A percentile compares a stretch with the other conserved stretches of the same genome.
Evolutionary conservation across 345 rosid genomes (phyloP).

Genomic region (Pistacia vera): DNA sequence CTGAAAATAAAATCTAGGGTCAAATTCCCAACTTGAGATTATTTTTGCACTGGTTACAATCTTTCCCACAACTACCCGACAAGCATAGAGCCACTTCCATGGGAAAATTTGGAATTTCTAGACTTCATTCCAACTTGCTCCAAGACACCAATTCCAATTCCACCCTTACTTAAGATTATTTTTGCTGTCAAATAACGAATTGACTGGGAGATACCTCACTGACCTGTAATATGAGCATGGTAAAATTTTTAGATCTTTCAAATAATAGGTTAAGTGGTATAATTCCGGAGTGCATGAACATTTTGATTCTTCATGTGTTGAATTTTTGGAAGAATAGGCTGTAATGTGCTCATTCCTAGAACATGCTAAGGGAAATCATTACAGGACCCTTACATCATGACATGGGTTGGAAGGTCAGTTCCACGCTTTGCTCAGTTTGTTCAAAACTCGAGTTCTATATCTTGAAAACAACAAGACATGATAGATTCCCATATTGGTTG

Average conservation of each 20-base stretch:
- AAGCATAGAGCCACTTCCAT: background rate
- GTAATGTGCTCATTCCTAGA: too few relatives aligned
- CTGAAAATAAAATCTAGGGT: too few relatives aligned
- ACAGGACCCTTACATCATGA: too few relatives aligned
- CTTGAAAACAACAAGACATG: conserved; percentile 12
- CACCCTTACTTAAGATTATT: background rate
- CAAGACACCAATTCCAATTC: background rate
- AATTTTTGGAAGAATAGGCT: background rate
- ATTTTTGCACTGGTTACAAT: too few relatives aligned
- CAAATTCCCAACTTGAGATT: too few relatives aligned
- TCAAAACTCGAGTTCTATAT: conserved; percentile 15
- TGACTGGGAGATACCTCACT: conserved; percentile 20
- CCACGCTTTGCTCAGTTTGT: conserved; percentile 26
- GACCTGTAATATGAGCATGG: conserved; percentile 19
- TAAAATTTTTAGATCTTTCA: background rate
- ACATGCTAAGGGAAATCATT: too few relatives aligned
- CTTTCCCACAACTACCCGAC: conserved; percentile 16
- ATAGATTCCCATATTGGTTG: conserved; percentile 10
- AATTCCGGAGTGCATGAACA: too few relatives aligned
- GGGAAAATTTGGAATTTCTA: background rate
- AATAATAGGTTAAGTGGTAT: too few relatives aligned
- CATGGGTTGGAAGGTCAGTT: conserved; percentile 14
- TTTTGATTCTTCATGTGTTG: conserved; percentile 13
- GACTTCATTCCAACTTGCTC: conserved; percentile 16
- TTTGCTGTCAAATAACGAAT: background rate